These are phyloP conservation scores for Fusarium sarcochroum DNA, from an alignment of 2,329 filamentous ascomycete species.

Conservation along the genomic window DNA sequence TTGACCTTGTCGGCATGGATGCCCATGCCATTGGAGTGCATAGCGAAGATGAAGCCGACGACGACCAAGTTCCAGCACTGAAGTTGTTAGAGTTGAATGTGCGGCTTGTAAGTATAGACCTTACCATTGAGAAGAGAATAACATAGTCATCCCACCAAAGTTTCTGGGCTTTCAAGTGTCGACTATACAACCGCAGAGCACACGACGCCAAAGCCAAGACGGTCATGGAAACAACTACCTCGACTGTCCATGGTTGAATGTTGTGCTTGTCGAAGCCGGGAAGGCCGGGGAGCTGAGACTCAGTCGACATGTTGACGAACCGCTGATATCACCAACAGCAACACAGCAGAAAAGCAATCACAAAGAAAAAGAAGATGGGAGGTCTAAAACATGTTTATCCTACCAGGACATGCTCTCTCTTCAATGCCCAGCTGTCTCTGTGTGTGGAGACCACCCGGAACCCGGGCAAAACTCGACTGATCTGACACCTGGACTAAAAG, in stretches of 20 bases:
- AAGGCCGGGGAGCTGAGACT: slow-evolving; percentile 42
- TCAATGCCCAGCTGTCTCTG: not conserved
- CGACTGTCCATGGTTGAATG: slow-evolving; percentile 60
- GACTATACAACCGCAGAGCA: slow-evolving; percentile 57
- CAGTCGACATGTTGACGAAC: slow-evolving; percentile 27
- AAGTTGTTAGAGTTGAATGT: not conserved
- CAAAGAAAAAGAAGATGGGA: slow-evolving; percentile 1
- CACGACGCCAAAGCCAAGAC: slow-evolving; percentile 57
- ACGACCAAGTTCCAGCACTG: slow-evolving; percentile 60
- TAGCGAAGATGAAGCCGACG: slow-evolving; percentile 63
- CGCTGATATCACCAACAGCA: not conserved
- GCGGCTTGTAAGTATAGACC: not conserved
- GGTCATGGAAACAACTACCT: slow-evolving; percentile 59
- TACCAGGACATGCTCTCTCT: not conserved
- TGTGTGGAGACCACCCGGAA: not conserved
- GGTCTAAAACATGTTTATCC: slow-evolving; percentile 5
- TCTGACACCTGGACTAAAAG: not conserved
- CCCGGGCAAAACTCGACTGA: slow-evolving; percentile 4
- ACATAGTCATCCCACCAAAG: slow-evolving; percentile 67
- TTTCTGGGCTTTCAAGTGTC: slow-evolving; percentile 58
- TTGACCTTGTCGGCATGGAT: slow-evolving; percentile 59
- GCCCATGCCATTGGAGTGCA: slow-evolving; percentile 63
- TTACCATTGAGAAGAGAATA: slow-evolving; percentile 64
- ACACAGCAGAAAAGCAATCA: not conserved
- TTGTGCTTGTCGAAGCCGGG: slow-evolving; percentile 46